Base-by-base conservation (phyloP, 2,329 filamentous ascomycete species). In the Zalaria sp. region DNA sequence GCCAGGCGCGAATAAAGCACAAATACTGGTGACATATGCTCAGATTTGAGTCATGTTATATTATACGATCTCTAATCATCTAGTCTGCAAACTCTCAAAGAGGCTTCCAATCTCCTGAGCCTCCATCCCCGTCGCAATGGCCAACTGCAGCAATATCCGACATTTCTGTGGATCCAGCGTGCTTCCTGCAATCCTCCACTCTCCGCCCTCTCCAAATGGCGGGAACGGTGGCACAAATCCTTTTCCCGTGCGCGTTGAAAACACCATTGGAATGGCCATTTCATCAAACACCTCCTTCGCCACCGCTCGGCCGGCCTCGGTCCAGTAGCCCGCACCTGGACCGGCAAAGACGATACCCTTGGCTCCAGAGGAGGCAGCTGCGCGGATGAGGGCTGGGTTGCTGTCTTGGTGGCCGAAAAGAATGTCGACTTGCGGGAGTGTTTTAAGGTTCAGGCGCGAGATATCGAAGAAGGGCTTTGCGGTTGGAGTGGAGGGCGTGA, bases 111-210 rank as follows among this genome's bases (percentile, higher is more conserved):
- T 57, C 63, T 78, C 39, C 42, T 77, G 44, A 61, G 53, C 40
- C 7, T 36, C 41, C 45, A 55, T 56, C 1, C 54, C 59, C 4
- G 49, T 43, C 1, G 56, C 54, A 4, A 64, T 28, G 3, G 53
- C 56, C 31, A 63, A 44, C 48, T 63, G 61, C 47, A 76, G 54
- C 54, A 75, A 54, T 25, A 77, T 65, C 35, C 71, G 64, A 27
- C 69, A 65, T 55, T 76, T 75, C 48, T 70, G 66, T 3, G 73
- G 72, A 48, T 75, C 75, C 35, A 74, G 62, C 45, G 69, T 72
- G 0, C 72, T 72, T 37, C 65, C 66, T 1, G 67, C 66, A 37
- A 68, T 65, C 1, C 54, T 49, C 35, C 57, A 60, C 11, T 53
- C 53, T 3, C 44, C 47, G 3, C 41, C 45, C 9, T 47, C 47